Percentiles rank a stretch among this genome's conserved stretches.
phyloP scores from a whole-genome alignment of 106 monocot genomes.

The Acanthochlamys bracteata region DNA sequence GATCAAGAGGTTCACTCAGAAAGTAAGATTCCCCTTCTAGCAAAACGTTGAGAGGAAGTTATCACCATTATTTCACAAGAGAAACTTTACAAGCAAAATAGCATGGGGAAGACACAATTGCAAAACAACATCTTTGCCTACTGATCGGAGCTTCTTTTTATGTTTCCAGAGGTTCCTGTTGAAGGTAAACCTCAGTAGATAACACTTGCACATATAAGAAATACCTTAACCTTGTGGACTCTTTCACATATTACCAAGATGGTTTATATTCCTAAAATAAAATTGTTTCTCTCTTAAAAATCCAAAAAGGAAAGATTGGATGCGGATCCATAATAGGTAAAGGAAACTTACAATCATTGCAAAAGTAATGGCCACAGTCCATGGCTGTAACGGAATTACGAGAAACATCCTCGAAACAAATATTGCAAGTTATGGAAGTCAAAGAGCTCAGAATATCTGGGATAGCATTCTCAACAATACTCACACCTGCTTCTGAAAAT shows the following conservation, averaged over 20 bases:
- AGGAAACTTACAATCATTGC: conserved; percentile 45
- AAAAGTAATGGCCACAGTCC: conserved; percentile 53
- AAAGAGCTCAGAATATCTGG: neutral
- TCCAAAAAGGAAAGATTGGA: neutral
- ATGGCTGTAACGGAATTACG: conserved; percentile 17
- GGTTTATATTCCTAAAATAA: neutral
- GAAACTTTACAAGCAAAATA: too few species aligned
- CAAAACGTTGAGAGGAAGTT: neutral
- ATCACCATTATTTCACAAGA: too few species aligned
- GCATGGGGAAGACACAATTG: too few species aligned
- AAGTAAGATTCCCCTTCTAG: neutral
- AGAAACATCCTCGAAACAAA: conserved; percentile 45
- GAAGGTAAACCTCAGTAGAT: too few species aligned
- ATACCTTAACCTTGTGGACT: too few species aligned
- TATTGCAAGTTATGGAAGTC: conserved; percentile 17
- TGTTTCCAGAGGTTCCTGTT: too few species aligned
- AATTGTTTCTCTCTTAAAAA: neutral
- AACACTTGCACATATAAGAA: too few species aligned
- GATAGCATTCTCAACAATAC: conserved; percentile 4
- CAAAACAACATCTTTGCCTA: too few species aligned
- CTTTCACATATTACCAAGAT: too few species aligned
- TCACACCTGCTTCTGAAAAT: conserved; percentile 31
- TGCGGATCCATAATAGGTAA: neutral
- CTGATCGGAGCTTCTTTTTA: too few species aligned
- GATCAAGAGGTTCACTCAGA: conserved; percentile 7